Percentiles rank a stretch among this genome's conserved stretches.
Conservation (phyloP, 148 eudicot genomes). For the Diospyros kaki region DNA sequence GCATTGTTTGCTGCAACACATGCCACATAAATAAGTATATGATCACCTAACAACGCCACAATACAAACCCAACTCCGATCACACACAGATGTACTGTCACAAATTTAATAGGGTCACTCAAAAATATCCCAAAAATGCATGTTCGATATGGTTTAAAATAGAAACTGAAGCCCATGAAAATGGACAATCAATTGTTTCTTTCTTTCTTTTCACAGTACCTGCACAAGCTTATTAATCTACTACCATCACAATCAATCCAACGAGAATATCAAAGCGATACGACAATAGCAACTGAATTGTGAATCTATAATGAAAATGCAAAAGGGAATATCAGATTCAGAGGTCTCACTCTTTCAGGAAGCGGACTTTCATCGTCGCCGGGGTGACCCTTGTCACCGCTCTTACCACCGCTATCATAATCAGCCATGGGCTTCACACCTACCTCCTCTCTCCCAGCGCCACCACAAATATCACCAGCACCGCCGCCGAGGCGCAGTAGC, state of each 20-base stretch:
- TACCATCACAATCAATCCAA: not conserved
- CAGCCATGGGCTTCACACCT: constrained; percentile 37
- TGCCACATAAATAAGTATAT: not conserved
- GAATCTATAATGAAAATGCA: not conserved
- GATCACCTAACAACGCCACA: not conserved
- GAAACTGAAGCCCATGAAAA: not conserved
- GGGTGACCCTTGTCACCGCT: constrained; percentile 34
- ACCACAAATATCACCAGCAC: not conserved
- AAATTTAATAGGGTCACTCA: not conserved
- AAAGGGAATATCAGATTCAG: not conserved
- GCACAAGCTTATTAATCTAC: not conserved
- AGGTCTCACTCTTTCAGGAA: constrained; percentile 54
- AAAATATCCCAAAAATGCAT: not conserved
- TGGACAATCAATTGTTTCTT: not conserved
- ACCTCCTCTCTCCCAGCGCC: constrained; percentile 24
- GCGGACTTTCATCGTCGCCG: constrained; percentile 41
- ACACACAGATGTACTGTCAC: not conserved
- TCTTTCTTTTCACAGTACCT: too few relatives aligned
- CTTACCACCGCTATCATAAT: constrained; percentile 31
- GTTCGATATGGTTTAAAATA: not conserved
- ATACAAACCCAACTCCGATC: not conserved
- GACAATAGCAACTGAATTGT: not conserved
- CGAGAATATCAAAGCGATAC: too few relatives aligned
- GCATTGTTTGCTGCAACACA: not conserved
- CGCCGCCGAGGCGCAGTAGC: not conserved